phyloP scores from a whole-genome alignment of 208 protist genomes.

The Trypanosoma caninum region DNA sequence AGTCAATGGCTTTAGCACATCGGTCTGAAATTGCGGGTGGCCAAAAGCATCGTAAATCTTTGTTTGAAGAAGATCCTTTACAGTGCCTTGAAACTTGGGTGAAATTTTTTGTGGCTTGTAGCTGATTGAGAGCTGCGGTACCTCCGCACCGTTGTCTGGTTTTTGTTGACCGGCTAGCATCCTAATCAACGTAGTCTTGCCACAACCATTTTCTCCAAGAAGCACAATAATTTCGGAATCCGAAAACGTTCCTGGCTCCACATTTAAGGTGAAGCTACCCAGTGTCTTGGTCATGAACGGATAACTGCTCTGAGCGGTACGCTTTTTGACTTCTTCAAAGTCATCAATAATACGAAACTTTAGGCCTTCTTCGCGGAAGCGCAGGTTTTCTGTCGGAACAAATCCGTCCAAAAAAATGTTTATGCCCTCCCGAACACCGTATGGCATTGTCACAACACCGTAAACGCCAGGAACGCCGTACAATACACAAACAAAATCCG shows the following conservation, averaged over 20 bases:
- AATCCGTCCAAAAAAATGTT: conserved; percentile 99
- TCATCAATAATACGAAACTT: conserved; percentile 94
- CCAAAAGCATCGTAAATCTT: conserved; percentile 96
- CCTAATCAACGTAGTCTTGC: conserved; percentile 99
- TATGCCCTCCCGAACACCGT: conserved; percentile 99
- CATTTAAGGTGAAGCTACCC: conserved; percentile 91
- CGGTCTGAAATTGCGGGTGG: conserved; percentile 98
- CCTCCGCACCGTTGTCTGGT: conserved; percentile 77
- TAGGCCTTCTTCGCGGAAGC: conserved; percentile 98
- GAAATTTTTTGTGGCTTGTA: conserved; percentile 99
- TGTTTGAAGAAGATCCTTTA: conserved; percentile 95
- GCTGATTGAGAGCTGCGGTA: conserved; percentile 97
- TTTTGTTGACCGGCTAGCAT: conserved; percentile 96
- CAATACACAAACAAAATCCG: conserved; percentile 99
- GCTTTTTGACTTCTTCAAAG: conserved; percentile 80
- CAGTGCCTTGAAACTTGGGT: conserved; percentile 97
- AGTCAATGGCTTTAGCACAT: conserved; percentile 98
- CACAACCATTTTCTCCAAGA: conserved; percentile 99
- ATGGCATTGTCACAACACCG: conserved; percentile 99
- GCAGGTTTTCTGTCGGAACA: conserved; percentile 99
- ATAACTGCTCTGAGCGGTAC: conserved; percentile 88
- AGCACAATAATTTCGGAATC: conserved; percentile 99
- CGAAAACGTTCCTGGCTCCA: conserved; percentile 95
- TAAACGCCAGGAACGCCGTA: conserved; percentile 99
- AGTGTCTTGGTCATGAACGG: conserved; percentile 97